Conservation (phyloP, 163 green algal genomes). For the Chloroidium sp. region DNA sequence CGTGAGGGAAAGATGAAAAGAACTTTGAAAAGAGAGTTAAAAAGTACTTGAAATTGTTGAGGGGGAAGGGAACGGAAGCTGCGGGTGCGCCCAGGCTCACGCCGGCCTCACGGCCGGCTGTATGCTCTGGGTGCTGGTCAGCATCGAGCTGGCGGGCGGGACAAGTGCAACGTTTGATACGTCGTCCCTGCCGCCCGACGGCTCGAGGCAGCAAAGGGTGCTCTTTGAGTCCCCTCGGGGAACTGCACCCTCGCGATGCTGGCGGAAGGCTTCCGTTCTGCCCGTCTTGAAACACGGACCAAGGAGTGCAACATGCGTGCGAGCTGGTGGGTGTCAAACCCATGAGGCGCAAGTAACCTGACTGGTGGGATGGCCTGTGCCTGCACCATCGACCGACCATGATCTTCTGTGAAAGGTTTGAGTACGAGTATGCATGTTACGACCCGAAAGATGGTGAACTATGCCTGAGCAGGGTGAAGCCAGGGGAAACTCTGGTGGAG, state of each 20-base stretch:
- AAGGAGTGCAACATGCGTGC: slow-evolving; percentile 89
- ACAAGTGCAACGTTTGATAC: slow-evolving; percentile 45
- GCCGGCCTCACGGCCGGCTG: slow-evolving; percentile 20
- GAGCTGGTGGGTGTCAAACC: slow-evolving; percentile 78
- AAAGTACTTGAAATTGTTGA: slow-evolving; percentile 87
- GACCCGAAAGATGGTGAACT: slow-evolving; percentile 93
- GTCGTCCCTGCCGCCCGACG: slow-evolving; percentile 35
- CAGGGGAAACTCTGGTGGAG: slow-evolving; percentile 87
- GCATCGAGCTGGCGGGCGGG: slow-evolving; percentile 49
- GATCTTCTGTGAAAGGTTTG: slow-evolving; percentile 80
- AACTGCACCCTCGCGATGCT: slow-evolving; percentile 64
- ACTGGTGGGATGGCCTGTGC: slow-evolving; percentile 62
- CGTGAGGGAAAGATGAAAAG: slow-evolving; percentile 94
- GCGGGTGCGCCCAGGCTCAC: slow-evolving; percentile 38
- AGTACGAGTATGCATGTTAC: slow-evolving; percentile 77
- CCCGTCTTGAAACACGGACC: slow-evolving; percentile 94
- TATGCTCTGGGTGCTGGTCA: slow-evolving; percentile 48
- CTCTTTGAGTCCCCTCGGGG: slow-evolving; percentile 41
- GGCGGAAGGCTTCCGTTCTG: slow-evolving; percentile 65
- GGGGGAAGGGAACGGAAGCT: slow-evolving; percentile 58
- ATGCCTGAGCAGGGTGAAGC: slow-evolving; percentile 88
- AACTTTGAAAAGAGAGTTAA: slow-evolving; percentile 88
- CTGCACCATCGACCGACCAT: slow-evolving; percentile 76
- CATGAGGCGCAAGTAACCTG: slow-evolving; percentile 80
- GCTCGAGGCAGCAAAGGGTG: slow-evolving; percentile 53